A percentile compares a stretch with the other conserved stretches of the same genome.
Conservation (phyloP, 768 basidiomycete species). For the Pleurotus cornucopiae region DNA sequence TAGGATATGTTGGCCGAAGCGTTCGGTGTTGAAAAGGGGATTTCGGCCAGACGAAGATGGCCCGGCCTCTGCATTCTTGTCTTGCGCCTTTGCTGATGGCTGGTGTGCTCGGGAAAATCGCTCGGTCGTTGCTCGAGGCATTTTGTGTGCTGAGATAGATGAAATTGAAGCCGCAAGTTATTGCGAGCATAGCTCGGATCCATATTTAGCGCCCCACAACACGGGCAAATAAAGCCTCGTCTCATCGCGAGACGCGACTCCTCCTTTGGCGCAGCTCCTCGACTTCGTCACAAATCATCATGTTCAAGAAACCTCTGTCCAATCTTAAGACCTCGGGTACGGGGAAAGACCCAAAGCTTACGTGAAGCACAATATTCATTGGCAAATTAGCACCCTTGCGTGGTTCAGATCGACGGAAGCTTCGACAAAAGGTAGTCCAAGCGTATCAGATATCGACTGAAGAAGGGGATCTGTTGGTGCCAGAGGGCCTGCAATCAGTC, state of each 20-base stretch:
- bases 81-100: constrained; percentile 51
- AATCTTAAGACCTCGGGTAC: constrained; percentile 58
- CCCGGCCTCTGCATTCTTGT: constrained; percentile 33
- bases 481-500: constrained; percentile 64
- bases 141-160: constrained; percentile 21
- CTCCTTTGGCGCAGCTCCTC: constrained; percentile 28
- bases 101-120: constrained; percentile 70
- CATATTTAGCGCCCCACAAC: no score
- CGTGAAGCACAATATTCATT: not conserved
- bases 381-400: constrained; percentile 53
- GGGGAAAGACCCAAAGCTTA: not conserved
- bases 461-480: constrained; percentile 63
- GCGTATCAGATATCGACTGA: constrained; percentile 47
- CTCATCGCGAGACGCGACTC: not conserved
- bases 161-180: no score
- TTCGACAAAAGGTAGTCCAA: constrained; percentile 38
- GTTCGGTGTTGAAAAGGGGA: constrained; percentile 90
- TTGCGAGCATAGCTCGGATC: no score
- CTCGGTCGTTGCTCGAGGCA: constrained; percentile 80
- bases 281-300: constrained; percentile 19
- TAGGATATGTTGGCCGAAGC: constrained; percentile 96
- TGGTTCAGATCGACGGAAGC: constrained; percentile 68
- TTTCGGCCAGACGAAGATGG: constrained; percentile 58
- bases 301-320: constrained; percentile 79
- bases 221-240: not conserved